phyloP scores from a whole-genome alignment of 1,139 yeast genomes.

The Zygosaccharomyces pseudobailii region DNA sequence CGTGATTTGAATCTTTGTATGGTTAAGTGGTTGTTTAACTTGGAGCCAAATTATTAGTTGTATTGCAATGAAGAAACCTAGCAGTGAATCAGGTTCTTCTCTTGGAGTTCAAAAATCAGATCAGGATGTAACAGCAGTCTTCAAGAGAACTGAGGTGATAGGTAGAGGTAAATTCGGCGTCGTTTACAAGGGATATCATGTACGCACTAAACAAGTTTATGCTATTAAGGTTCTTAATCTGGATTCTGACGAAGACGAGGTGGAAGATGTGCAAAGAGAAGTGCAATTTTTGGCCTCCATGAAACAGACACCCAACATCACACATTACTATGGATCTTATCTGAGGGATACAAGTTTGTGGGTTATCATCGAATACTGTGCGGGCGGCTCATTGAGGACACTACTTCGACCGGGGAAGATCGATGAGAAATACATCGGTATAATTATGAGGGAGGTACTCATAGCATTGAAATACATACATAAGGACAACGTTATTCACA shows the following conservation, averaged over 20 bases:
- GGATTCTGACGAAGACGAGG: slow-evolving; percentile 93
- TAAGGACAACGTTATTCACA: slow-evolving; percentile 83
- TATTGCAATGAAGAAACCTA: slow-evolving; percentile 5
- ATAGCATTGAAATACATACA: slow-evolving; percentile 80
- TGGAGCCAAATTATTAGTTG: neutral
- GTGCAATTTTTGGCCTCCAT: slow-evolving; percentile 79
- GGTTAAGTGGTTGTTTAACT: no score
- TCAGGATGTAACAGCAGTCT: slow-evolving; percentile 39
- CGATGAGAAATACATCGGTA: slow-evolving; percentile 78
- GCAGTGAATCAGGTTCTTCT: neutral
- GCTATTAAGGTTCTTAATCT: slow-evolving; percentile 91
- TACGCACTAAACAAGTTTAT: slow-evolving; percentile 57
- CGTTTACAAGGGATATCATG: slow-evolving; percentile 73
- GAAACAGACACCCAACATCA: slow-evolving; percentile 82
- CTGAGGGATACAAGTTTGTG: slow-evolving; percentile 84
- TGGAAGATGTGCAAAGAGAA: slow-evolving; percentile 90
- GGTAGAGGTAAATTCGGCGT: slow-evolving; percentile 97
- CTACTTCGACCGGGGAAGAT: slow-evolving; percentile 81
- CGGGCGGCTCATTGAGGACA: slow-evolving; percentile 92
- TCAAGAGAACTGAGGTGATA: slow-evolving; percentile 80
- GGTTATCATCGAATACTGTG: slow-evolving; percentile 97
- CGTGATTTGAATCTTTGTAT: no score
- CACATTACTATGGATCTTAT: slow-evolving; percentile 87
- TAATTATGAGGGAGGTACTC: slow-evolving; percentile 75
- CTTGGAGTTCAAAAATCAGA: slow-evolving; percentile 8